A percentile compares a stretch with the other conserved stretches of the same genome.
phyloP scores from a whole-genome alignment of 2,329 filamentous ascomycete genomes.

The Aspergillus puulaauensis region DNA sequence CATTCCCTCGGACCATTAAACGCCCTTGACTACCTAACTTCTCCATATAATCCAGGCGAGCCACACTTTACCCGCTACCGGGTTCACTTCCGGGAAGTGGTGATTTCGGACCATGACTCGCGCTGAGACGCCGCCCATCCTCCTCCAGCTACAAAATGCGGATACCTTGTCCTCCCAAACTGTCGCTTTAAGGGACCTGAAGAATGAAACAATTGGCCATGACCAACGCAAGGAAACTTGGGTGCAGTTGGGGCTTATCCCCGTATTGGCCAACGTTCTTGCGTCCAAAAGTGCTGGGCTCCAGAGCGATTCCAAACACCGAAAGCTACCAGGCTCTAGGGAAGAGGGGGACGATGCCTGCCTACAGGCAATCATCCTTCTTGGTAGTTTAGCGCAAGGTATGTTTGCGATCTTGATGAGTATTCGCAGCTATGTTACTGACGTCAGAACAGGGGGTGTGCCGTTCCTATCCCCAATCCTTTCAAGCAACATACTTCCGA shows the following conservation, averaged over 20 bases:
- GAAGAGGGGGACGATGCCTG: conserved; percentile 66
- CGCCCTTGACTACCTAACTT: neutral
- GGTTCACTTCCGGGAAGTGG: conserved; percentile 29
- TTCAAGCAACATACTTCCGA: conserved; percentile 64
- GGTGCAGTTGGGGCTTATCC: conserved; percentile 66
- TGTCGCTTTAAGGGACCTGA: conserved; percentile 68
- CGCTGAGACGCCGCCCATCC: conserved; percentile 53
- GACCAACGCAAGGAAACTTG: conserved; percentile 80
- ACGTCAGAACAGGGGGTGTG: conserved; percentile 64
- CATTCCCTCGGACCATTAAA: neutral
- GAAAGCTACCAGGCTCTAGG: conserved; percentile 37
- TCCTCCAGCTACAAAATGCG: conserved; percentile 59
- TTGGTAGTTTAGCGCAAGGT: conserved; percentile 84
- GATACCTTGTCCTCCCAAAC: conserved; percentile 43
- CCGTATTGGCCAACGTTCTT: conserved; percentile 51
- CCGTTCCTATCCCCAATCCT: conserved; percentile 74
- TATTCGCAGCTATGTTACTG: conserved; percentile 12
- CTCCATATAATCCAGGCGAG: neutral
- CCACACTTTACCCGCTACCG: neutral
- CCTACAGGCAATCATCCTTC: conserved; percentile 78
- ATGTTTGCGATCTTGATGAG: conserved; percentile 19
- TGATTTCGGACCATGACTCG: conserved; percentile 53
- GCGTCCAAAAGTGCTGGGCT: conserved; percentile 39
- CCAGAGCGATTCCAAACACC: conserved; percentile 25
- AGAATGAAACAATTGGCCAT: conserved; percentile 89